phyloP scores from a whole-genome alignment of 1,284 basidiomycete genomes.

The Ustilago lituana region DNA sequence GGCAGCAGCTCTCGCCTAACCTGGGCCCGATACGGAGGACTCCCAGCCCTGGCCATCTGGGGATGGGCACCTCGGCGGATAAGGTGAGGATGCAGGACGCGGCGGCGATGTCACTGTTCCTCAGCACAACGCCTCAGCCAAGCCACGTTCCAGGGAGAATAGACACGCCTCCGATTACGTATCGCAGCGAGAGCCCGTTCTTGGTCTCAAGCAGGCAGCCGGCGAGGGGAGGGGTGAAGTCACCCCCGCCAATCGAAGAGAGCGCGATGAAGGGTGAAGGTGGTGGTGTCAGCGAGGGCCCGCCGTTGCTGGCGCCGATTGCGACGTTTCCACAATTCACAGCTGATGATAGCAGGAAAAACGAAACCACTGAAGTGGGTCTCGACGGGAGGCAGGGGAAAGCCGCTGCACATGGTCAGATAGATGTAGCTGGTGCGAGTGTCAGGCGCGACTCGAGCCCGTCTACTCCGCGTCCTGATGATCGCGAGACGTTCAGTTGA shows the following conservation, averaged over 20 bases:
- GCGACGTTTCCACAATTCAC: slow-evolving; percentile 14
- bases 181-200: slow-evolving; percentile 18
- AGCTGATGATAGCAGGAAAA: too few relatives aligned
- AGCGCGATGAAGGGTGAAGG: background rate
- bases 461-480: slow-evolving; percentile 27
- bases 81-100: slow-evolving; percentile 40
- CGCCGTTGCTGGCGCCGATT: slow-evolving; percentile 26
- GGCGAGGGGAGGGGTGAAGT: slow-evolving; percentile 2
- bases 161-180: slow-evolving; percentile 26
- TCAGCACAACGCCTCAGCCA: slow-evolving; percentile 33
- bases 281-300: slow-evolving; percentile 4
- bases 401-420: background rate
- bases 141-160: slow-evolving; percentile 34
- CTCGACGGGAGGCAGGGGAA: background rate
- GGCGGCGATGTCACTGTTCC: slow-evolving; percentile 39
- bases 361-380: background rate
- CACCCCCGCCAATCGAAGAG: background rate
- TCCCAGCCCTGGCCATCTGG: slow-evolving; percentile 11
- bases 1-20: slow-evolving; percentile 15
- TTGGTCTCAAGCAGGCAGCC: background rate
- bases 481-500: slow-evolving; percentile 27
- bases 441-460: slow-evolving; percentile 28
- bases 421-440: background rate
- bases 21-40: slow-evolving; percentile 3
- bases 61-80: slow-evolving; percentile 14